phyloP scores from a whole-genome alignment of 805 yeast genomes.

The Hanseniaspora singularis region DNA sequence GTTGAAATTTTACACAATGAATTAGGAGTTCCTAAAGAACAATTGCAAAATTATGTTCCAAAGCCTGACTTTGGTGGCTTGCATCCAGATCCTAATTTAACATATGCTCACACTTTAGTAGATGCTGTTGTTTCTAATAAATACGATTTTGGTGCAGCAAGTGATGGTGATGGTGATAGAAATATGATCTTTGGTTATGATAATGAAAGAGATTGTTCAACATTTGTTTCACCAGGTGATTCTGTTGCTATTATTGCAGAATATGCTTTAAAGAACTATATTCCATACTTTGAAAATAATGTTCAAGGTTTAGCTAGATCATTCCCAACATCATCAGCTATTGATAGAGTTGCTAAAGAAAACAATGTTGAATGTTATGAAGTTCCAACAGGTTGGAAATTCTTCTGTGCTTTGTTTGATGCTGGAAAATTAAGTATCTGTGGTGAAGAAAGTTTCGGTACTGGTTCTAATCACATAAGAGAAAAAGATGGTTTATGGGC shows the following conservation, averaged over 20 bases:
- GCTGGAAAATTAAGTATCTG: conserved; percentile 87
- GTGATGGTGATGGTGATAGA: conserved; percentile 99
- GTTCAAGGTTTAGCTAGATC: conserved; percentile 89
- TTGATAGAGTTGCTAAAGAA: conserved; percentile 76
- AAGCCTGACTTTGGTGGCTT: conserved; percentile 90
- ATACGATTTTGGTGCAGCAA: conserved; percentile 92
- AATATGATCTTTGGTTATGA: conserved; percentile 96
- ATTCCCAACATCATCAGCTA: conserved; percentile 93
- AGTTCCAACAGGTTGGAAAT: conserved; percentile 99
- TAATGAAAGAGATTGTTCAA: conserved; percentile 22
- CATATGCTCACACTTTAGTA: conserved; percentile 83
- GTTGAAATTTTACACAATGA: conserved; percentile 70
- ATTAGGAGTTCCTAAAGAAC: conserved; percentile 50
- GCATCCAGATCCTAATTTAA: conserved; percentile 95
- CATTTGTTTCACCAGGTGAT: conserved; percentile 97
- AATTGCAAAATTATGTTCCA: conserved; percentile 71
- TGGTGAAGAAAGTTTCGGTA: conserved; percentile 97
- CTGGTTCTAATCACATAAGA: conserved; percentile 94
- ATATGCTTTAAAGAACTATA: conserved; percentile 52
- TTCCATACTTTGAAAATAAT: conserved; percentile 87
- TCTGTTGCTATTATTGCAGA: conserved; percentile 96
- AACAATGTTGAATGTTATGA: conserved; percentile 72
- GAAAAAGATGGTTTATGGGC: conserved; percentile 99
- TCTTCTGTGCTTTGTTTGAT: conserved; percentile 90
- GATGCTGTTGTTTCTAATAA: conserved; percentile 68